Evolutionary conservation across 192 early-diverging fungal species (phyloP).

Genomic region (Coemansia sp.): DNA sequence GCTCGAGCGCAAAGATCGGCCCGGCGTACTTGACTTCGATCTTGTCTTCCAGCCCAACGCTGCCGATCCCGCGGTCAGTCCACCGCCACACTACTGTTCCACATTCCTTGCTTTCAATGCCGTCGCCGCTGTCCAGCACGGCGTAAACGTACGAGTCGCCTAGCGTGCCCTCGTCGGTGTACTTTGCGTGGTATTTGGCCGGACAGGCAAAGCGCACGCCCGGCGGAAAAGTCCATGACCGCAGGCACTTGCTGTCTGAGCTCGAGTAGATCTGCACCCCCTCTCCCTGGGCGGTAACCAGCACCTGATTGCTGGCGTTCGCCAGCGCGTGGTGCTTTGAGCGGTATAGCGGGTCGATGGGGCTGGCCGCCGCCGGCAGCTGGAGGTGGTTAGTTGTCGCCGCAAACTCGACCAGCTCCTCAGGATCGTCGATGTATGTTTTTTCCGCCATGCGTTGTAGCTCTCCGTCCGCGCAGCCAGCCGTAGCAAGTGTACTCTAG

Average conservation of each 20-base stretch:
- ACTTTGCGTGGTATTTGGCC: constrained; percentile 29
- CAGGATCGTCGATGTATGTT: constrained; percentile 38
- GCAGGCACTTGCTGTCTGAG: constrained; percentile 45
- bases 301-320: constrained; percentile 17
- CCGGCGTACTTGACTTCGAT: constrained; percentile 9
- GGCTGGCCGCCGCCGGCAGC: constrained; percentile 44
- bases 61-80: constrained; percentile 44
- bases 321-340: background rate
- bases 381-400: constrained; percentile 27
- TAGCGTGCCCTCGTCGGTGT: constrained; percentile 5
- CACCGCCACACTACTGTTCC: constrained; percentile 45
- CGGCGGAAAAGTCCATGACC: constrained; percentile 50
- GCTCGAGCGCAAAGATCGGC: constrained; percentile 32
- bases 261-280: constrained; percentile 47
- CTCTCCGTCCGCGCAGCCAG: no score
- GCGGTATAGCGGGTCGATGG: constrained; percentile 27
- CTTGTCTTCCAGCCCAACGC: constrained; percentile 45
- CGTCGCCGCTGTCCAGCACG: constrained; percentile 27
- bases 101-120: background rate
- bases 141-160: constrained; percentile 33
- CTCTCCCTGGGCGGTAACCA: constrained; percentile 40
- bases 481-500: no score
- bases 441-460: constrained; percentile 17
- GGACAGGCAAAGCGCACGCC: constrained; percentile 48
- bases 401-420: constrained; percentile 43